These are phyloP conservation scores for Davidsoniella neocaledoniae DNA, from an alignment of 2,329 filamentous ascomycete genomes.

Conservation along the genomic window DNA sequence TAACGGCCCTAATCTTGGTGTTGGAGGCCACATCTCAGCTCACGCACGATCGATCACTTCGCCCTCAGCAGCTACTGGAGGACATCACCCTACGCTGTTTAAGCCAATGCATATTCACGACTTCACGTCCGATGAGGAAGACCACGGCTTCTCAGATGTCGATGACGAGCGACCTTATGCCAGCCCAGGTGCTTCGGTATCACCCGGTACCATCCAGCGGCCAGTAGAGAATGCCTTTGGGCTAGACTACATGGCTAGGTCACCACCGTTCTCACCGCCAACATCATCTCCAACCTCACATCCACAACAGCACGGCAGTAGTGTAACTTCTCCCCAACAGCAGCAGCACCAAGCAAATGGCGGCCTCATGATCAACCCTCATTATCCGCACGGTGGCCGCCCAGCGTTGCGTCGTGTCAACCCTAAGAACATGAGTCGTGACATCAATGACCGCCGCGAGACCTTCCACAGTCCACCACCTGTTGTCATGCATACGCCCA, in stretches of 20 bases:
- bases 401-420: conserved; percentile 1
- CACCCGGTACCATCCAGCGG: no score
- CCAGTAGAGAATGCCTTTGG: no score
- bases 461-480: conserved; percentile 4
- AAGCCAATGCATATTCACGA: conserved; percentile 21
- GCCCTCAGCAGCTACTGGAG: conserved; percentile 40
- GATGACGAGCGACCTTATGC: conserved; percentile 39
- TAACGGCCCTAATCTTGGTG: conserved; percentile 26
- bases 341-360: neutral
- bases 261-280: conserved; percentile 13
- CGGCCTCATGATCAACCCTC: neutral
- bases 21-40: conserved; percentile 3
- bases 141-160: conserved; percentile 63
- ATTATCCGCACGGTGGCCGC: neutral
- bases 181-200: no score
- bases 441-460: conserved; percentile 8
- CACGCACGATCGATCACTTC: conserved; percentile 77
- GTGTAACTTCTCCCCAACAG: no score
- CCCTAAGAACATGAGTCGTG: conserved; percentile 3
- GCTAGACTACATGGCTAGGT: no score
- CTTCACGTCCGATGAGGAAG: conserved; percentile 61
- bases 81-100: conserved; percentile 26
- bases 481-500: conserved; percentile 21
- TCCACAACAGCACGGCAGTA: neutral
- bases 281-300: conserved; percentile 21